A percentile compares a stretch with the other conserved stretches of the same genome.
These are phyloP conservation scores for Exserohilum turcica DNA, from an alignment of 2,329 filamentous ascomycete species.

Conservation along the genomic window DNA sequence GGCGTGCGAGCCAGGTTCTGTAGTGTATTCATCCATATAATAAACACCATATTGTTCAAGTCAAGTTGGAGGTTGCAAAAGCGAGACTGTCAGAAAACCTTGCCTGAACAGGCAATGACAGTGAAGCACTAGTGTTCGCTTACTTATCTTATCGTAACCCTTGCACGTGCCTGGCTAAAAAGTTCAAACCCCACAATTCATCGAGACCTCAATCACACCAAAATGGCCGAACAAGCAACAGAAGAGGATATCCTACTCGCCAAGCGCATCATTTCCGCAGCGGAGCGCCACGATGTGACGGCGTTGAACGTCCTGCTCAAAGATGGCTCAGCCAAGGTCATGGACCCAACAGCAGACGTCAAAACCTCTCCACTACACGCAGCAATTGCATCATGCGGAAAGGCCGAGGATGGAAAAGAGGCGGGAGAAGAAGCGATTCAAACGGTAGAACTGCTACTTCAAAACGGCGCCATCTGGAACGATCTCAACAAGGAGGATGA, in stretches of 20 bases:
- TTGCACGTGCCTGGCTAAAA: constrained; percentile 5
- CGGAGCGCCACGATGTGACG: constrained; percentile 42
- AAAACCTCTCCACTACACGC: constrained; percentile 46
- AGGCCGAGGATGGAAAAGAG: constrained; percentile 37
- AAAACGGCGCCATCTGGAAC: constrained; percentile 49
- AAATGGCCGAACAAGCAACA: constrained; percentile 42
- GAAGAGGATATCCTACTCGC: constrained; percentile 46
- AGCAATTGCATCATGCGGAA: constrained; percentile 41
- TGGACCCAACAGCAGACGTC: constrained; percentile 42
- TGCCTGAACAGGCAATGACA: constrained; percentile 11
- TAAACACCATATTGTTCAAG: neutral
- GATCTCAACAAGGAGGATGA: constrained; percentile 47
- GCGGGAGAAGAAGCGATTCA: constrained; percentile 34
- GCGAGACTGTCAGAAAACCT: neutral
- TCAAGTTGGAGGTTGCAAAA: neutral
- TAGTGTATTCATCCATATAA: neutral
- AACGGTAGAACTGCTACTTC: constrained; percentile 39
- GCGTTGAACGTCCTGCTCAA: constrained; percentile 44
- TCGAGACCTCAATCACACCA: constrained; percentile 7
- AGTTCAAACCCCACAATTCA: constrained; percentile 15
- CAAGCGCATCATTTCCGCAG: constrained; percentile 45
- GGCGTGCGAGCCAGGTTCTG: neutral
- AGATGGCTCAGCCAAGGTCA: constrained; percentile 45
- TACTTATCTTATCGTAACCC: constrained; percentile 19
- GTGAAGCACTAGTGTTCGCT: constrained; percentile 18